Percentiles rank a stretch among this genome's conserved stretches.
Evolutionary conservation across 2,329 filamentous ascomycete genomes (phyloP).

Genomic region (Diaporthe sp.): DNA sequence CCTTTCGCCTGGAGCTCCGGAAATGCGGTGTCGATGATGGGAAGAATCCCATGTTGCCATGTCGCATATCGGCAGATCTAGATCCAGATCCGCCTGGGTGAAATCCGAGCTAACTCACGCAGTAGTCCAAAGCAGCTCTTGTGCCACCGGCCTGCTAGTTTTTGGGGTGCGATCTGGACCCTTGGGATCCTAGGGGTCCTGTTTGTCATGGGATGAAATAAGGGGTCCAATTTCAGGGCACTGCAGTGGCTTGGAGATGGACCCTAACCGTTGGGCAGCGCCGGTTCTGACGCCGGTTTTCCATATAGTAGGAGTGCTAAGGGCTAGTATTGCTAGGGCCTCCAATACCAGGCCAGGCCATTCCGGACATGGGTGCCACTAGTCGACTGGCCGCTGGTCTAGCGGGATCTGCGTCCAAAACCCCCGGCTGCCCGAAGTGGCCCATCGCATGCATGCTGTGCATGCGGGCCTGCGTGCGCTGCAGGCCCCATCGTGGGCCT

Average conservation of each 20-base stretch:
- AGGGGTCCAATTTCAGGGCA: slow-evolving; percentile 15
- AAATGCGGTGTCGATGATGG: slow-evolving; percentile 3
- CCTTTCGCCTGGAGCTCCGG: neutral
- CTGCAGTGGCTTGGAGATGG: neutral
- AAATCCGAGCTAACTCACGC: neutral
- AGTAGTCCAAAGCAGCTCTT: neutral
- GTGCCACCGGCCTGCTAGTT: neutral
- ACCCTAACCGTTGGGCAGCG: neutral
- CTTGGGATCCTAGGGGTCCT: neutral
- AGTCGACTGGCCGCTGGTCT: neutral
- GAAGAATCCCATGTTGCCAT: slow-evolving; percentile 14
- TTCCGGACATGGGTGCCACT: neutral
- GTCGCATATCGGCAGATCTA: slow-evolving; percentile 14
- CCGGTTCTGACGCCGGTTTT: neutral
- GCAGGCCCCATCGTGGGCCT: slow-evolving; percentile 11
- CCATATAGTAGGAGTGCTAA: neutral
- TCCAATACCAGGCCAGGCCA: neutral
- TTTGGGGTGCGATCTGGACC: neutral
- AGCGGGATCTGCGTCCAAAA: neutral
- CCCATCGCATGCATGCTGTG: neutral
- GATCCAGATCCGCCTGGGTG: slow-evolving; percentile 4
- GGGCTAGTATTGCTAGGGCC: slow-evolving; percentile 9
- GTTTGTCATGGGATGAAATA: neutral
- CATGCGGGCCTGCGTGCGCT: neutral
- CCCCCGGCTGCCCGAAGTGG: neutral